Percentiles rank a stretch among this genome's conserved stretches.
These are phyloP conservation scores for Geosmithia morbida DNA, from an alignment of 2,329 filamentous ascomycete genomes.

Conservation along the genomic window DNA sequence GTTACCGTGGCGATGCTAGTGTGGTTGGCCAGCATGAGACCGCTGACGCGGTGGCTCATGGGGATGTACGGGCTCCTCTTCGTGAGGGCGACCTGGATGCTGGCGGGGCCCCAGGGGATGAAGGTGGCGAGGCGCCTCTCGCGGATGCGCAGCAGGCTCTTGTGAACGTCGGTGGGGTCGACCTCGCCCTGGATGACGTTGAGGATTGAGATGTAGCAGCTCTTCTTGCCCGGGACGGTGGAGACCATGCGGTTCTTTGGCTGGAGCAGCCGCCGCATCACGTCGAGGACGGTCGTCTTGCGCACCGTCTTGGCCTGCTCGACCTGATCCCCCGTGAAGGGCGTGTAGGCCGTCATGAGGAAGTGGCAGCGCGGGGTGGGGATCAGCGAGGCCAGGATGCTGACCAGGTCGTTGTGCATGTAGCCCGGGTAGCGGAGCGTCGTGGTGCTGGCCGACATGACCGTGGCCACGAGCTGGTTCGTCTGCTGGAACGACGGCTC, in stretches of 20 bases:
- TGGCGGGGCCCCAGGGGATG: slow-evolving; percentile 95
- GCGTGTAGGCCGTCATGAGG: slow-evolving; percentile 95
- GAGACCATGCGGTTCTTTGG: slow-evolving; percentile 99
- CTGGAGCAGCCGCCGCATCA: slow-evolving; percentile 89
- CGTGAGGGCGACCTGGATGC: slow-evolving; percentile 91
- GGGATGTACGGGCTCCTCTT: slow-evolving; percentile 94
- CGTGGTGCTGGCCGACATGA: slow-evolving; percentile 97
- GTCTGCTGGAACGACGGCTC: slow-evolving; percentile 95
- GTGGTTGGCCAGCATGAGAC: slow-evolving; percentile 95
- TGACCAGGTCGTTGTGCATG: slow-evolving; percentile 98
- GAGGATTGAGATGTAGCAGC: slow-evolving; percentile 96
- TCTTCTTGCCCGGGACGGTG: slow-evolving; percentile 87
- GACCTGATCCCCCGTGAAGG: slow-evolving; percentile 91
- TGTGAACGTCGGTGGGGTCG: slow-evolving; percentile 95
- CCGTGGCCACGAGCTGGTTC: slow-evolving; percentile 91
- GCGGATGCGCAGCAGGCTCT: slow-evolving; percentile 88
- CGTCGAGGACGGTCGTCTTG: slow-evolving; percentile 94
- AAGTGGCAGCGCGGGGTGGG: slow-evolving; percentile 96
- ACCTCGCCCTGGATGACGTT: slow-evolving; percentile 99
- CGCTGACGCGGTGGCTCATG: slow-evolving; percentile 87
- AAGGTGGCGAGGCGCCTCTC: slow-evolving; percentile 90
- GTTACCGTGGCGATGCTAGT: slow-evolving; percentile 83
- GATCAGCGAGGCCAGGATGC: slow-evolving; percentile 90
- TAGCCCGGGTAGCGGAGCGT: slow-evolving; percentile 95
- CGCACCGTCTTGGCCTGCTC: slow-evolving; percentile 95